These are phyloP conservation scores for Bombardia bombarda DNA, from an alignment of 495 filamentous ascomycete species.

Conservation along the genomic window DNA sequence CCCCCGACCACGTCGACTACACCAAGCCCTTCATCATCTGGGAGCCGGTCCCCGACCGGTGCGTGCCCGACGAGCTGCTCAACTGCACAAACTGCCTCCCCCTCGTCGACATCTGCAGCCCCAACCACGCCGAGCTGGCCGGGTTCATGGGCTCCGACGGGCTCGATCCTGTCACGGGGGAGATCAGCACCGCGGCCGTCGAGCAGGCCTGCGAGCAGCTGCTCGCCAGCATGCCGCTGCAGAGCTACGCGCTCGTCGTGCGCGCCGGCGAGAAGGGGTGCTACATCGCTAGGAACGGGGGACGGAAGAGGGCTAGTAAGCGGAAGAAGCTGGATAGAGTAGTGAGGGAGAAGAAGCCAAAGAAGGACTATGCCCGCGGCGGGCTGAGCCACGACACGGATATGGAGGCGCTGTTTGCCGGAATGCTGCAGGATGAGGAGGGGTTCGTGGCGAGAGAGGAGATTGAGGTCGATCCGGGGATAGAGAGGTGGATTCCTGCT, in stretches of 20 bases:
- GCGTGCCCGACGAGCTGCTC: slow-evolving; percentile 64
- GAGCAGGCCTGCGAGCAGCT: slow-evolving; percentile 47
- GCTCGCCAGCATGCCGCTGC: slow-evolving; percentile 44
- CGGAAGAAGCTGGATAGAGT: neutral
- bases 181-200: slow-evolving; percentile 42
- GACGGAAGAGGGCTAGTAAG: slow-evolving; percentile 24
- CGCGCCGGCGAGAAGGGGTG: slow-evolving; percentile 42
- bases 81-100: slow-evolving; percentile 62
- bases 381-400: slow-evolving; percentile 43
- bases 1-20: slow-evolving; percentile 8
- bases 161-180: slow-evolving; percentile 37
- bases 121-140: slow-evolving; percentile 80
- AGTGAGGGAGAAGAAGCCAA: slow-evolving; percentile 18
- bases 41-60: slow-evolving; percentile 91
- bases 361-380: slow-evolving; percentile 33
- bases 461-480: slow-evolving; percentile 47
- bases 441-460: slow-evolving; percentile 49
- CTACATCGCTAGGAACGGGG: slow-evolving; percentile 45
- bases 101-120: slow-evolving; percentile 78
- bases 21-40: slow-evolving; percentile 70
- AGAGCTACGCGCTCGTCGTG: slow-evolving; percentile 47
- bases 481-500: slow-evolving; percentile 50
- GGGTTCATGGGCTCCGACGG: slow-evolving; percentile 61
- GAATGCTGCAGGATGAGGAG: slow-evolving; percentile 39
- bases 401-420: slow-evolving; percentile 45